Base-by-base conservation (phyloP, 495 filamentous ascomycete species). In the Acidiella bohemica region DNA sequence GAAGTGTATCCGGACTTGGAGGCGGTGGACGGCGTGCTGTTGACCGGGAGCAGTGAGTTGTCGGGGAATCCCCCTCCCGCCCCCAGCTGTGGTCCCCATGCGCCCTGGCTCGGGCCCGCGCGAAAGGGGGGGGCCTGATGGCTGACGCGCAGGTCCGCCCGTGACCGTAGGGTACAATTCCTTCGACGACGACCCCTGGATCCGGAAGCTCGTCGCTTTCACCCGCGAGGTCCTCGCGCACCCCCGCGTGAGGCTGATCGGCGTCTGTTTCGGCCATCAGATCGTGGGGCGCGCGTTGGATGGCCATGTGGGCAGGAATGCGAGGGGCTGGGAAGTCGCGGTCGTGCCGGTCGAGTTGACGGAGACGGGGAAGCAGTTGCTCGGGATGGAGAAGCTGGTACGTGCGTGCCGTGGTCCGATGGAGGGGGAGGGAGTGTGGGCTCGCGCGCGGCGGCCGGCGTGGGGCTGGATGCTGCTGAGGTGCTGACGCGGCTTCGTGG, bases 191-290 rank as follows among this genome's bases (percentile, higher is more conserved):
- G 63, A 71, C 39, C 70, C 75, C 0, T 94, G 84, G 87, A 85
- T 93, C 38, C 32, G 75, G 14, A 70, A 68, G 14, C 68, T 95
- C 0, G 77, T 88, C 2, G 73, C 78, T 27, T 94, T 75, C 57
- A 73, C 71, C 0, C 67, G 70, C 42, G 53, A 65, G 35, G 50
- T 78, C 34, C 60, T 84, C 28, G 33, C 19, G 32, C 69, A 80
- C 42, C 51, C 61, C 13, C 65, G 70, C 40, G 69, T 93, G 16
- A 68, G 73, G 17, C 59, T 92, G 16, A 66, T 93, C 14, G 86
- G 84, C 11, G 71, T 90, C 20, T 94, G 87, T 56, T 94, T 88
- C 58, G 88, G 86, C 13, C 87, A 94, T 55, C 85, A 95, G 61
- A 88, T 94, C 36, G 65, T 93, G 36, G 84, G 72, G 0, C 68